Conservation (phyloP, 2,329 filamentous ascomycete species). For the Venturia carpophila region DNA sequence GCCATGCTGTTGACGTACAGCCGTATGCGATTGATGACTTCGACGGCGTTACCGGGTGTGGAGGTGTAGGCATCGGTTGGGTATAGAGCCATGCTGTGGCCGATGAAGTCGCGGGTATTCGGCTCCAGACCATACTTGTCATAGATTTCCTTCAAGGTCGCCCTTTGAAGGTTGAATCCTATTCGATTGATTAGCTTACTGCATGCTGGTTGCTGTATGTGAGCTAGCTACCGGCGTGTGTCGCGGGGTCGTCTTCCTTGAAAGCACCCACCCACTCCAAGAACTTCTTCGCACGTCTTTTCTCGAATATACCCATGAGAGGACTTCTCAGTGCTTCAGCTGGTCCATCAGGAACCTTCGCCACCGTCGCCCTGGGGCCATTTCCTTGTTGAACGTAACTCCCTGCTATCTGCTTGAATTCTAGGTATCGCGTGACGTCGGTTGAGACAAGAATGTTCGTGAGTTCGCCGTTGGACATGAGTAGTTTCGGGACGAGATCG, state of each 20-base stretch:
- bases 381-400: conserved; percentile 90
- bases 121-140: conserved; percentile 94
- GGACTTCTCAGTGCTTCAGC: conserved; percentile 80
- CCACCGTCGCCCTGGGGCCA: conserved; percentile 78
- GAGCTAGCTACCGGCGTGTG: conserved; percentile 72
- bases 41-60: conserved; percentile 63
- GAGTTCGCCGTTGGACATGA: conserved; percentile 97
- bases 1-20: conserved; percentile 97
- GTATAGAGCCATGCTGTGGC: conserved; percentile 97
- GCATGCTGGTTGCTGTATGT: neutral
- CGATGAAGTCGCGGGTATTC: conserved; percentile 88
- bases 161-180: conserved; percentile 69
- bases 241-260: conserved; percentile 69
- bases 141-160: conserved; percentile 97
- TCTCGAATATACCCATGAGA: conserved; percentile 96
- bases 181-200: neutral
- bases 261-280: conserved; percentile 91
- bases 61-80: conserved; percentile 81
- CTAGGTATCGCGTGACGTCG: conserved; percentile 53
- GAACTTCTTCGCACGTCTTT: conserved; percentile 93
- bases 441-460: conserved; percentile 98
- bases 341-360: conserved; percentile 93
- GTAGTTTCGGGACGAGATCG: conserved; percentile 93
- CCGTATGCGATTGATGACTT: conserved; percentile 84
- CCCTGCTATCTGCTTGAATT: conserved; percentile 66